Percentiles rank a stretch among this genome's conserved stretches.
These are phyloP conservation scores for Didymellaceae sp. DNA, from an alignment of 2,329 filamentous ascomycete species.

Conservation along the genomic window DNA sequence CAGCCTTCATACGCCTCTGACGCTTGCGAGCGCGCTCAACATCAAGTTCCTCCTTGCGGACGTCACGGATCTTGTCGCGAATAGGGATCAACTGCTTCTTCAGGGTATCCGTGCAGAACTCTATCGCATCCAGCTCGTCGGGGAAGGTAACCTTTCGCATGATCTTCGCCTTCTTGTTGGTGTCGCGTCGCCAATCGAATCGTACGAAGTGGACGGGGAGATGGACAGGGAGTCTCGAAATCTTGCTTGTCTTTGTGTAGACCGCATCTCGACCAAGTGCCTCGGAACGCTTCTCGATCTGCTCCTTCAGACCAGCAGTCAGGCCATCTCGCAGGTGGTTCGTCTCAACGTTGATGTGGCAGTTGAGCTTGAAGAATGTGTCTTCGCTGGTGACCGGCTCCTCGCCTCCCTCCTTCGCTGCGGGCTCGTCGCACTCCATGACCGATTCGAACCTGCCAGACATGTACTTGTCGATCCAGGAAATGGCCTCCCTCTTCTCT, in stretches of 20 bases:
- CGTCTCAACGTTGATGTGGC: slow-evolving; percentile 85
- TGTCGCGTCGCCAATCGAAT: slow-evolving; percentile 96
- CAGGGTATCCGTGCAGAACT: slow-evolving; percentile 93
- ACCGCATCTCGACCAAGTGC: slow-evolving; percentile 76
- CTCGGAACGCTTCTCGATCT: slow-evolving; percentile 88
- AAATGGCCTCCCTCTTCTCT: slow-evolving; percentile 54
- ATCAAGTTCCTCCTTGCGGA: slow-evolving; percentile 94
- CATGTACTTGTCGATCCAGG: slow-evolving; percentile 92
- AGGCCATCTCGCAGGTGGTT: slow-evolving; percentile 94
- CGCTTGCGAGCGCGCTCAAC: slow-evolving; percentile 90
- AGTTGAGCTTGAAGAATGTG: slow-evolving; percentile 89
- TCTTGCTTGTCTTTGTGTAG: slow-evolving; percentile 91
- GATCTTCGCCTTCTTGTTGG: slow-evolving; percentile 98
- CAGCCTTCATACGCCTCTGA: slow-evolving; percentile 73
- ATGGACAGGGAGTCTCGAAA: slow-evolving; percentile 90
- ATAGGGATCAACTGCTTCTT: slow-evolving; percentile 84
- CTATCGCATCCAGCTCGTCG: slow-evolving; percentile 87
- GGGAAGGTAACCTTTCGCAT: slow-evolving; percentile 99
- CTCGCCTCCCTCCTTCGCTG: slow-evolving; percentile 77
- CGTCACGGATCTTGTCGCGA: slow-evolving; percentile 93
- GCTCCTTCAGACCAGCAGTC: slow-evolving; percentile 78
- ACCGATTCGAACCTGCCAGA: slow-evolving; percentile 78
- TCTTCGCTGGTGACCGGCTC: slow-evolving; percentile 72
- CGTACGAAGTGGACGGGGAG: slow-evolving; percentile 96
- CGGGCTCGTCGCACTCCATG: slow-evolving; percentile 83